Conservation (phyloP, 495 filamentous ascomycete species). For the Letharia columbiana region DNA sequence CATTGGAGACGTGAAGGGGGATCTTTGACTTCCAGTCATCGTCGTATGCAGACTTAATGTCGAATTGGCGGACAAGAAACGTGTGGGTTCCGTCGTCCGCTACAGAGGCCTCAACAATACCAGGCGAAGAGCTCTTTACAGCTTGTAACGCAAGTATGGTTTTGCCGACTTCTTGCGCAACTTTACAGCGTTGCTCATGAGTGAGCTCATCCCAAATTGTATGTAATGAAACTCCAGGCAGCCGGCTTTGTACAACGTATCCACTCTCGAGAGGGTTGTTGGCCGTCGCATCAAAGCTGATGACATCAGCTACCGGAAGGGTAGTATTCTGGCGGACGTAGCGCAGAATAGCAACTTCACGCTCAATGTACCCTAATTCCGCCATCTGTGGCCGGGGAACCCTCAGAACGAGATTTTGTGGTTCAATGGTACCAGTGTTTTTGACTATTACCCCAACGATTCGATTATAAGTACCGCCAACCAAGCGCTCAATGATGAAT, state of each 20-base stretch:
- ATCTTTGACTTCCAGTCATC: background rate
- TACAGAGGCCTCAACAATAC: background rate
- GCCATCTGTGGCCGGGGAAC: background rate
- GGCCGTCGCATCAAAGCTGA: conserved; percentile 35
- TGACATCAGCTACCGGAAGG: conserved; percentile 41
- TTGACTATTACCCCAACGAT: background rate
- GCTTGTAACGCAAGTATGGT: background rate
- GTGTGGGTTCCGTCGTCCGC: background rate
- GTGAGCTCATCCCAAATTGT: background rate
- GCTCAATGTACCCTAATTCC: conserved; percentile 21
- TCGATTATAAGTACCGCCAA: conserved; percentile 5
- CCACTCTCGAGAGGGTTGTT: background rate
- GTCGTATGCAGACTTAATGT: background rate
- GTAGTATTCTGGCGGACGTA: conserved; percentile 36
- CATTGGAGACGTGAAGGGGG: background rate
- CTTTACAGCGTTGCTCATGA: background rate
- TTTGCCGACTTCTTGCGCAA: background rate
- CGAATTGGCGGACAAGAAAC: background rate
- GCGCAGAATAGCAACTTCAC: conserved; percentile 43
- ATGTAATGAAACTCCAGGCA: background rate
- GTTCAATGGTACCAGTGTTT: background rate
- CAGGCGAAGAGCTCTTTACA: background rate
- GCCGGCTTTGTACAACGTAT: background rate
- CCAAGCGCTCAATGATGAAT: background rate
- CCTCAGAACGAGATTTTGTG: background rate